Evolutionary conservation across 129 eudicot species (phyloP).

Genomic region (Flaveria linearis): DNA sequence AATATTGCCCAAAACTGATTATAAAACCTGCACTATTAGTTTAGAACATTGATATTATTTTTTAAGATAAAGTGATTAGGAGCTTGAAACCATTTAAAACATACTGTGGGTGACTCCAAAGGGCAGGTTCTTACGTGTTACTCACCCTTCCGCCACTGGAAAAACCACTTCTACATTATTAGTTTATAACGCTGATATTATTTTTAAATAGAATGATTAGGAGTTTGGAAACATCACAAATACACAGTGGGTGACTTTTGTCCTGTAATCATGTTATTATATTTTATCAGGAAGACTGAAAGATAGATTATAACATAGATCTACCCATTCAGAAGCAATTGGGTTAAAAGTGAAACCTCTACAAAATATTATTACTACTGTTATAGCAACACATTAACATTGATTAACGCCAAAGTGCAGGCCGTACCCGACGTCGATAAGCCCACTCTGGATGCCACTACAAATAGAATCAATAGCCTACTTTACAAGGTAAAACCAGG

Average conservation of each 20-base stretch:
- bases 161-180: no score
- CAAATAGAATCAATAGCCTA: slow-evolving; percentile 76
- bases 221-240: background rate
- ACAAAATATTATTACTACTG: background rate
- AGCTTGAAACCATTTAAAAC: no score
- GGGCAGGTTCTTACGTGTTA: no score
- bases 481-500: slow-evolving; percentile 73
- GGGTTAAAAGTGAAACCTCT: background rate
- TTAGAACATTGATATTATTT: background rate
- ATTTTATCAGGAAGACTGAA: background rate
- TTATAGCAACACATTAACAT: slow-evolving; percentile 1
- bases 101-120: no score
- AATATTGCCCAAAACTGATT: background rate
- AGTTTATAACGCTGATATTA: no score
- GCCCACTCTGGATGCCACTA: slow-evolving; percentile 71
- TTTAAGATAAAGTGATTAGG: no score
- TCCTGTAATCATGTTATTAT: background rate
- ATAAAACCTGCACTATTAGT: background rate
- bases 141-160: no score
- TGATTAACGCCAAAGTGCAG: slow-evolving; percentile 42
- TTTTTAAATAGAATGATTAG: background rate
- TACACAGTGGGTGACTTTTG: background rate
- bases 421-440: slow-evolving; percentile 78
- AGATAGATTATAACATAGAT: background rate
- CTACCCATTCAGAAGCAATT: background rate